Percentiles rank a stretch among this genome's conserved stretches.
phyloP scores from a whole-genome alignment of 331 rosid genomes.

The Stylosanthes scabra region DNA sequence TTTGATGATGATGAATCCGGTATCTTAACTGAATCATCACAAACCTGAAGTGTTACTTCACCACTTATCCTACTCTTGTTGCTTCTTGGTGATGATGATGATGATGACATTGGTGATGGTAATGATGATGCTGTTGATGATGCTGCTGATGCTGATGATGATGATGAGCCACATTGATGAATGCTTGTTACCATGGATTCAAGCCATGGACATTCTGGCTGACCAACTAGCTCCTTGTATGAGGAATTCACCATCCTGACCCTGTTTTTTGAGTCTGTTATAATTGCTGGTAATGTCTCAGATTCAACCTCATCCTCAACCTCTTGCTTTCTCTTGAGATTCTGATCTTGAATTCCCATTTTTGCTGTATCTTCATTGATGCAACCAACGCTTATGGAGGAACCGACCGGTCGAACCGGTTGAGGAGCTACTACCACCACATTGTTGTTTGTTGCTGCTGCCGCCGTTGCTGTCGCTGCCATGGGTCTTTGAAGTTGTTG shows the following conservation, averaged over 20 bases:
- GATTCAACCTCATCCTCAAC: conserved; percentile 74
- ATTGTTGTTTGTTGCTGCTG: too few species aligned
- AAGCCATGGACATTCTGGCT: conserved; percentile 91
- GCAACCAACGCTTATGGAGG: conserved; percentile 71
- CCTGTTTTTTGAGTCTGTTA: conserved; percentile 83
- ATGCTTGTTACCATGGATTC: conserved; percentile 53
- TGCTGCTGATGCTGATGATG: not conserved
- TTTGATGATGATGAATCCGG: conserved; percentile 65
- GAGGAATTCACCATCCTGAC: conserved; percentile 88
- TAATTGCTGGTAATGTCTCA: conserved; percentile 71
- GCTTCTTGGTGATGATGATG: conserved; percentile 1
- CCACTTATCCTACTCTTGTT: conserved; percentile 79
- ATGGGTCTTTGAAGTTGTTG: conserved; percentile 60
- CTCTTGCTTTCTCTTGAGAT: conserved; percentile 53
- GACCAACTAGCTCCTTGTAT: conserved; percentile 90
- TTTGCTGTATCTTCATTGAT: conserved; percentile 48
- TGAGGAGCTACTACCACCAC: conserved; percentile 71
- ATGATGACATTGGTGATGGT: not conserved
- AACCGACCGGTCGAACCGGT: conserved; percentile 81
- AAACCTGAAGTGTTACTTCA: conserved; percentile 64
- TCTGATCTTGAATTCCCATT: not conserved
- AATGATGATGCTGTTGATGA: not conserved
- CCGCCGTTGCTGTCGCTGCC: conserved; percentile 19
- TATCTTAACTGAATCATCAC: conserved; percentile 52
- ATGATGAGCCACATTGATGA: conserved; percentile 35